Conservation (phyloP, 1,284 basidiomycete species). For the Austroboletus rostrupii region DNA sequence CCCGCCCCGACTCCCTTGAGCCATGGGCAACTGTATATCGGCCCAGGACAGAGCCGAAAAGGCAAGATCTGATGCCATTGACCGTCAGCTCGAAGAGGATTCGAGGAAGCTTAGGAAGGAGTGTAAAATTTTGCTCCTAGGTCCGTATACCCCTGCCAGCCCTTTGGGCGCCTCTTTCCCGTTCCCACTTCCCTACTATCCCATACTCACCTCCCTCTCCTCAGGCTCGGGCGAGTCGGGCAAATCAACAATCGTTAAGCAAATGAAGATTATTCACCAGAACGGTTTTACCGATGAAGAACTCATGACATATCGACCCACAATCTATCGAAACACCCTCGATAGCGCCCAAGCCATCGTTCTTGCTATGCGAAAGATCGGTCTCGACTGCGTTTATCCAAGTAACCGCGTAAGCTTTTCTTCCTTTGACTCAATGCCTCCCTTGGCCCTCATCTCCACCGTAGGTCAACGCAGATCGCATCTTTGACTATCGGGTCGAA, state of each 20-base stretch:
- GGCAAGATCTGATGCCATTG: constrained; percentile 68
- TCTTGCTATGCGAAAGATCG: constrained; percentile 86
- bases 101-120: constrained; percentile 77
- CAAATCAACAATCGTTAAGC: constrained; percentile 95
- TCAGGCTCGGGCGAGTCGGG: constrained; percentile 74
- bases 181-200: not conserved
- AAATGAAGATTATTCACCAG: constrained; percentile 99
- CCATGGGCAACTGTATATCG: constrained; percentile 68
- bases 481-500: constrained; percentile 54
- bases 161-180: constrained; percentile 11
- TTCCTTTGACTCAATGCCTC: fast-evolving
- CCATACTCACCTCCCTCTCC: not conserved
- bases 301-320: constrained; percentile 73
- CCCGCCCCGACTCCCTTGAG: not conserved
- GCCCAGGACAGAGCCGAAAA: constrained; percentile 56
- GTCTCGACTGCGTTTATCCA: constrained; percentile 76
- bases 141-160: constrained; percentile 43
- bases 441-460: not conserved
- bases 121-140: constrained; percentile 91
- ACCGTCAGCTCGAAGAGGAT: constrained; percentile 72
- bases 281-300: constrained; percentile 86
- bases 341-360: constrained; percentile 90
- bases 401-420: constrained; percentile 55
- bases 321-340: constrained; percentile 83
- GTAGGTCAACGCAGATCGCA: constrained; percentile 56